A percentile compares a stretch with the other conserved stretches of the same genome.
These are phyloP conservation scores for bread wheat (Triticum aestivum) DNA, from an alignment of 176 grass and related monocot genomes.

Conservation along the genomic window IWGSC_CS_RefSeq_v2.1 NC_057812.1:470584530-470585029, in stretches of 20 bases:
- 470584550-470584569: too few relatives aligned
- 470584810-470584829: constrained; percentile 77
- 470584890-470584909: constrained; percentile 10
- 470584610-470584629: neutral
- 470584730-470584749: constrained; percentile 63
- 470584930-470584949: constrained; percentile 68
- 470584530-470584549: too few relatives aligned
- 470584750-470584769: constrained; percentile 60
- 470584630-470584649: neutral
- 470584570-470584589: too few relatives aligned
- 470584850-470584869: constrained; percentile 92
- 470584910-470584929: constrained; percentile 22
- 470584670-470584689: neutral
- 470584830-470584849: constrained; percentile 92
- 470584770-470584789: constrained; percentile 70
- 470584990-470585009: constrained; percentile 83
- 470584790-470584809: constrained; percentile 96
- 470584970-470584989: constrained; percentile 93
- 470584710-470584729: constrained; percentile 61
- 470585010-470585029: constrained; percentile 95
- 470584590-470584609: too few relatives aligned
- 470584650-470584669: neutral
- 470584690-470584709: constrained; percentile 1
- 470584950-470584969: constrained; percentile 99
- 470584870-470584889: constrained; percentile 32